A percentile compares a stretch with the other conserved stretches of the same genome.
Evolutionary conservation across 768 basidiomycete genomes (phyloP).

Genomic region (Rhizopogon salebrosus): DNA sequence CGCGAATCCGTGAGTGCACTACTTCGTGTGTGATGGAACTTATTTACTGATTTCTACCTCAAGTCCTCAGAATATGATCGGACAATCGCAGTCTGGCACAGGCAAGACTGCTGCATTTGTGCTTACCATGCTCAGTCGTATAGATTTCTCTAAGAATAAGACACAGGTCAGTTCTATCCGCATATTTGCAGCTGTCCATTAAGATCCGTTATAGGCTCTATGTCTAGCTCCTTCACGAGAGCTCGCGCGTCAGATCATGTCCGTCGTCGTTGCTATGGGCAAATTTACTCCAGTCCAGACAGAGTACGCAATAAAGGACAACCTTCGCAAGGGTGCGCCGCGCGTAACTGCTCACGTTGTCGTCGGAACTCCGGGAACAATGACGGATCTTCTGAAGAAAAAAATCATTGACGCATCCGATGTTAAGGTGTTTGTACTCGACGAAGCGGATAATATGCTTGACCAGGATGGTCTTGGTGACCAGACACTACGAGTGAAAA

Average conservation of each 20-base stretch:
- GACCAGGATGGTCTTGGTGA: slow-evolving; percentile 92
- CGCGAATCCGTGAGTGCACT: slow-evolving; percentile 68
- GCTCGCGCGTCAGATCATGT: slow-evolving; percentile 95
- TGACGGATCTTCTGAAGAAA: slow-evolving; percentile 78
- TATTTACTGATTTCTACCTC: slow-evolving; percentile 2
- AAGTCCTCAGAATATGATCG: slow-evolving; percentile 98
- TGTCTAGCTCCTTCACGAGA: slow-evolving; percentile 98
- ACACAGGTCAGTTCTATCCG: slow-evolving; percentile 59
- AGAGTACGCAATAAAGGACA: slow-evolving; percentile 93
- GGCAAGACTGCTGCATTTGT: slow-evolving; percentile 99
- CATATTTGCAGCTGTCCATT: neutral
- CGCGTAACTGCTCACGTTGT: slow-evolving; percentile 84
- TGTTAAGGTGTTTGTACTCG: slow-evolving; percentile 91
- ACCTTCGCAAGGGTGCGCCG: slow-evolving; percentile 58
- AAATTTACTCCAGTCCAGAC: slow-evolving; percentile 92
- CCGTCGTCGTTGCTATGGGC: slow-evolving; percentile 90
- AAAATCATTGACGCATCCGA: slow-evolving; percentile 74
- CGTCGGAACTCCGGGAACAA: slow-evolving; percentile 95
- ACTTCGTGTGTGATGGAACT: neutral
- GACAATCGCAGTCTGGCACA: slow-evolving; percentile 98
- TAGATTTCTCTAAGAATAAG: slow-evolving; percentile 77
- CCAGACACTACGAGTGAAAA: slow-evolving; percentile 90
- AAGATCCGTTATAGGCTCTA: slow-evolving; percentile 56
- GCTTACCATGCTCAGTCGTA: slow-evolving; percentile 91
- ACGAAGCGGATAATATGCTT: slow-evolving; percentile 99